phyloP scores from a whole-genome alignment of 1,284 basidiomycete species.

The Puccinia hordei region DNA sequence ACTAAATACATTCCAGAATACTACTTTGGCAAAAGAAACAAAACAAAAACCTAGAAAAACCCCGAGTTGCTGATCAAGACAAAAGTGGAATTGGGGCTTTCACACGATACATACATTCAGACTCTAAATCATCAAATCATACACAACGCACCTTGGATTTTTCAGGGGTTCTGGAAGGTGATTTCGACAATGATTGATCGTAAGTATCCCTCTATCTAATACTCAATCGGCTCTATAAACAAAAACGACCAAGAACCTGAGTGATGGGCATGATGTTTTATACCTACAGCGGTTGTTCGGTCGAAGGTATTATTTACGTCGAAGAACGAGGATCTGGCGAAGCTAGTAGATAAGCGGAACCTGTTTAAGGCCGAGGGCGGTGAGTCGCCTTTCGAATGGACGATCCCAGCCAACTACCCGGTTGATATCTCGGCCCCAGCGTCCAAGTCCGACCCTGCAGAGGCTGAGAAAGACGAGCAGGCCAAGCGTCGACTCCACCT shows the following conservation, averaged over 20 bases:
- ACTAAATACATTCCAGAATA: too few species aligned
- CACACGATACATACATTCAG: background rate
- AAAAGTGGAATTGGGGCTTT: background rate
- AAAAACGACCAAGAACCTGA: too few species aligned
- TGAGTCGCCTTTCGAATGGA: conserved; percentile 20
- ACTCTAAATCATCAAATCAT: conserved; percentile 41
- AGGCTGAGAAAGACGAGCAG: background rate
- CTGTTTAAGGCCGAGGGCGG: conserved; percentile 19
- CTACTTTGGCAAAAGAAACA: background rate
- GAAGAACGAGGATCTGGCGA: conserved; percentile 13
- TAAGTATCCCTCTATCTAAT: background rate
- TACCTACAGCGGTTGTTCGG: conserved; percentile 11
- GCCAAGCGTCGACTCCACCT: background rate
- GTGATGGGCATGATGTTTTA: background rate
- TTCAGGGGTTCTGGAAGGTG: conserved; percentile 50
- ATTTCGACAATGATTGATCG: conserved; percentile 47
- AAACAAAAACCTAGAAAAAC: background rate
- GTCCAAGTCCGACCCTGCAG: background rate
- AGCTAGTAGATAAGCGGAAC: conserved; percentile 13
- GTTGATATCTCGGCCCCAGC: background rate
- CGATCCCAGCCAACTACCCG: conserved; percentile 17
- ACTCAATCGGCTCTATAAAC: background rate
- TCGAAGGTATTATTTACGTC: conserved; percentile 38
- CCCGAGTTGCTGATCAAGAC: background rate
- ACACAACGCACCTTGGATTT: conserved; percentile 48